Conservation (phyloP, 768 basidiomycete species). For the Scleroderma bovista region DNA sequence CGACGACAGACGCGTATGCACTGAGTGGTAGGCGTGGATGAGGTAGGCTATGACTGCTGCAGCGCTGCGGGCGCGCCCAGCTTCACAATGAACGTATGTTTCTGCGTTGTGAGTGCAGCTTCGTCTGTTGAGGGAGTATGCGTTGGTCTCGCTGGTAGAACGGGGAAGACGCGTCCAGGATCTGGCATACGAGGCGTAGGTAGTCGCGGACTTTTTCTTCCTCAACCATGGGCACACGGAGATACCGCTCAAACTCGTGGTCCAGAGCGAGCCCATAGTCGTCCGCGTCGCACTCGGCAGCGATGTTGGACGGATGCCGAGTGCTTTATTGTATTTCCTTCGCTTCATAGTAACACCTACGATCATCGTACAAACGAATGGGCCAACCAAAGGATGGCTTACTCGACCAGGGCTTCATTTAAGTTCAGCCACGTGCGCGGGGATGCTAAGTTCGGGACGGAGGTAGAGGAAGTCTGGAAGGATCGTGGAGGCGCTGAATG, state of each 20-base stretch:
- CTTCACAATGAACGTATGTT: no score
- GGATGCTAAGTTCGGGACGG: slow-evolving; percentile 76
- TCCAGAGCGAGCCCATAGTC: no score
- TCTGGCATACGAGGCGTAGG: slow-evolving; percentile 79
- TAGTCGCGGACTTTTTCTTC: slow-evolving; percentile 83
- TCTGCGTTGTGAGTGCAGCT: slow-evolving; percentile 84
- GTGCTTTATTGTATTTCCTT: no score
- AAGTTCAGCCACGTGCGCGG: slow-evolving; percentile 71
- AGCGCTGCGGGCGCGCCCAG: slow-evolving; percentile 92
- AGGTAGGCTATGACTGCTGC: slow-evolving; percentile 97
- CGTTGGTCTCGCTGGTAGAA: slow-evolving; percentile 1
- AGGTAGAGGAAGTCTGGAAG: no score
- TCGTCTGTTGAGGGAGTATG: slow-evolving; percentile 56
- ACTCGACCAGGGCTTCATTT: no score
- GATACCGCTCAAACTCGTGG: slow-evolving; percentile 76
- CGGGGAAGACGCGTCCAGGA: slow-evolving; percentile 62
- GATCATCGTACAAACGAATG: no score
- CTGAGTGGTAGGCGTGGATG: slow-evolving; percentile 96
- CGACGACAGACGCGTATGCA: slow-evolving; percentile 88
- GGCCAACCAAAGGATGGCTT: no score
- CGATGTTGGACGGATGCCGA: slow-evolving; percentile 86
- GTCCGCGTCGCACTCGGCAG: slow-evolving; percentile 81
- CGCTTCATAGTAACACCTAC: no score
- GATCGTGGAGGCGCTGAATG: no score
- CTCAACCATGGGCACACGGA: slow-evolving; percentile 91